Evolutionary conservation across 306 rosid species (phyloP).

Genomic region (Alnus rubra): DNA sequence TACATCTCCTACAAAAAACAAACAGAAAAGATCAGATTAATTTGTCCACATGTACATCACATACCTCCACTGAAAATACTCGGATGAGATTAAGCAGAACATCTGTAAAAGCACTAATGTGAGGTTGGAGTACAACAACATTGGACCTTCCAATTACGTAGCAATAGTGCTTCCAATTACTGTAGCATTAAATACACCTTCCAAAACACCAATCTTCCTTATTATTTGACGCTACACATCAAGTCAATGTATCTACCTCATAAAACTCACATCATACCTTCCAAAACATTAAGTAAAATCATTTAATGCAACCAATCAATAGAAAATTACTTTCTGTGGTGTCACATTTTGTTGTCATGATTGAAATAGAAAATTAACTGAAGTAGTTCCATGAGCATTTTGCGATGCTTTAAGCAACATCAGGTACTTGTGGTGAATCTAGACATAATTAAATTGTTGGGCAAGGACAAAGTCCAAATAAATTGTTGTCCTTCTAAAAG

Average conservation of each 20-base stretch:
- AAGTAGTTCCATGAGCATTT: no score
- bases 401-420: no score
- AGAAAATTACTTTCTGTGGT: no score
- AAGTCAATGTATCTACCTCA: neutral
- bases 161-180: neutral
- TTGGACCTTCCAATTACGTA: neutral
- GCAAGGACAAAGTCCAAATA: neutral
- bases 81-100: neutral
- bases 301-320: no score
- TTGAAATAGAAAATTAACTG: no score
- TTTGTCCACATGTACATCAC: neutral
- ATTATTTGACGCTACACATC: neutral
- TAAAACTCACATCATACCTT: neutral
- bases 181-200: neutral
- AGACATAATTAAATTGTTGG: neutral
- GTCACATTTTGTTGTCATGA: no score
- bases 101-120: neutral
- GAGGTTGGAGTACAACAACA: neutral
- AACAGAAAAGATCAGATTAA: conserved; percentile 15
- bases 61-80: neutral
- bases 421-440: no score
- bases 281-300: neutral
- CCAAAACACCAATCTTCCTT: neutral
- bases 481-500: neutral
- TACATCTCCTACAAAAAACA: conserved; percentile 80